Evolutionary conservation across 345 rosid species (phyloP).

Genomic region (Hibiscus trionum): DNA sequence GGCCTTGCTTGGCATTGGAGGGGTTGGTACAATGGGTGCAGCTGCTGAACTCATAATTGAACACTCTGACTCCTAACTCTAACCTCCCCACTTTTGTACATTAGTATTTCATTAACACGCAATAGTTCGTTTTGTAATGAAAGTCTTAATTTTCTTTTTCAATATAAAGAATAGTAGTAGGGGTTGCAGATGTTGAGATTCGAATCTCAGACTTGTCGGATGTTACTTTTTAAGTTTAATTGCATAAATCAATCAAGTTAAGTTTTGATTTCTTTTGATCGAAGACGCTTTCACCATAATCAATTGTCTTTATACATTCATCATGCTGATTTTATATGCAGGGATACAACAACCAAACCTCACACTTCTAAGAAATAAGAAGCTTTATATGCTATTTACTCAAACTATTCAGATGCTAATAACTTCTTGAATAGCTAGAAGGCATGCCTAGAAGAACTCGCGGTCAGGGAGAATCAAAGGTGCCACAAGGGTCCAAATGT

Average conservation of each 20-base stretch:
- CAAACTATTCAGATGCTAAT: not conserved
- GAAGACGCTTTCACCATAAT: too few species aligned
- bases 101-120: not conserved
- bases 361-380: not conserved
- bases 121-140: not conserved
- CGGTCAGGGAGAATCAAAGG: slow-evolving; percentile 64
- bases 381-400: not conserved
- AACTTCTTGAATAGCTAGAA: not conserved
- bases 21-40: slow-evolving; percentile 54
- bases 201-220: not conserved
- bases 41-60: slow-evolving; percentile 71
- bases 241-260: too few species aligned
- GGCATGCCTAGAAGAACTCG: slow-evolving; percentile 39
- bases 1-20: slow-evolving; percentile 67
- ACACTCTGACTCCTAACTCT: slow-evolving; percentile 5
- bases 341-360: not conserved
- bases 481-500: slow-evolving; percentile 68
- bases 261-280: too few species aligned
- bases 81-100: not conserved
- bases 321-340: not conserved
- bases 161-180: too few species aligned
- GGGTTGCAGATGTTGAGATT: too few species aligned
- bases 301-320: not conserved
- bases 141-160: not conserved
- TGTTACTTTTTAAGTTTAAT: too few species aligned